Percentiles rank a stretch among this genome's conserved stretches.
These are phyloP conservation scores for Suzukiozyma palmioleophila DNA, from an alignment of 1,139 yeast species.

Conservation along the genomic window DNA sequence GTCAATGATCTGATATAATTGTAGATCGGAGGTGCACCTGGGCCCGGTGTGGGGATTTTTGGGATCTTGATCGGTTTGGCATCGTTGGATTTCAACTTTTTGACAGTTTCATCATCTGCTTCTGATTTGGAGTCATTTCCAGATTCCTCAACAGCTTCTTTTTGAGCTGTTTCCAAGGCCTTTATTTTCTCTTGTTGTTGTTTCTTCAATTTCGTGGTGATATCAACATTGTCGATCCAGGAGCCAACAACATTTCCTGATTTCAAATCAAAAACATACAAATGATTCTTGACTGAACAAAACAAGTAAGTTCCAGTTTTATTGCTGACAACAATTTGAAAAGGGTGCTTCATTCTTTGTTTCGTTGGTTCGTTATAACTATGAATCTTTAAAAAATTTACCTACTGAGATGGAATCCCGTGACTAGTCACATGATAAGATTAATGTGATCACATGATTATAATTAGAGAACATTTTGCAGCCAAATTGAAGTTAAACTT, in stretches of 20 bases:
- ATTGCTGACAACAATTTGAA: slow-evolving; percentile 49
- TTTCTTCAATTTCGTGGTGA: slow-evolving; percentile 34
- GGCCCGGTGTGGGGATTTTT: slow-evolving; percentile 59
- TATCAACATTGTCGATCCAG: slow-evolving; percentile 58
- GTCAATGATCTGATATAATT: slow-evolving; percentile 62
- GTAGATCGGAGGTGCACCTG: slow-evolving; percentile 62
- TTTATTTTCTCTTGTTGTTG: slow-evolving; percentile 42
- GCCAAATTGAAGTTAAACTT: too few relatives aligned
- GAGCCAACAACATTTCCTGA: slow-evolving; percentile 36
- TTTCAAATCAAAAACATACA: slow-evolving; percentile 45
- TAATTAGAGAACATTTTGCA: too few relatives aligned
- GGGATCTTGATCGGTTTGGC: slow-evolving; percentile 36
- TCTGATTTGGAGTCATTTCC: slow-evolving; percentile 12
- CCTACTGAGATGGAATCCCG: slow-evolving; percentile 1
- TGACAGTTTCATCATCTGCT: slow-evolving; percentile 15
- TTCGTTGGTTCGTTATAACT: not conserved
- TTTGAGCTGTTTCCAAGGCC: slow-evolving; percentile 13
- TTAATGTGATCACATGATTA: not conserved
- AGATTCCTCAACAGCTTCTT: slow-evolving; percentile 10
- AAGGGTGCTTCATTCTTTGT: slow-evolving; percentile 59
- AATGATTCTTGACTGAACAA: slow-evolving; percentile 52
- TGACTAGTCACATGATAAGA: not conserved
- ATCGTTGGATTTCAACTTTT: slow-evolving; percentile 27
- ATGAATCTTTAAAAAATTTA: not conserved
- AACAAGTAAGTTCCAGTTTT: slow-evolving; percentile 44